A percentile compares a stretch with the other conserved stretches of the same genome.
Conservation (phyloP, 805 yeast species). For the Ogataea neopini region DNA sequence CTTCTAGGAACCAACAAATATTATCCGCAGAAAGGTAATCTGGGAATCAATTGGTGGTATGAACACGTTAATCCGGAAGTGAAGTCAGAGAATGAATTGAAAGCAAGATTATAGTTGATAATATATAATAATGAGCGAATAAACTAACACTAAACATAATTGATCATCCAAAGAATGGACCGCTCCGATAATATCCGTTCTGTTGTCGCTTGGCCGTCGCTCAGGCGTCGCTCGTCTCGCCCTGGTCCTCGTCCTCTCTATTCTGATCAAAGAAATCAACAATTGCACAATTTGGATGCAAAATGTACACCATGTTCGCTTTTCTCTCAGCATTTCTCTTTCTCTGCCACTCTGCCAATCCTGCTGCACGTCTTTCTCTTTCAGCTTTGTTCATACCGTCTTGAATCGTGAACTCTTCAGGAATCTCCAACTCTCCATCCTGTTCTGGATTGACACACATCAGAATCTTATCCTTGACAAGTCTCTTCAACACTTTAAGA, state of each 20-base stretch:
- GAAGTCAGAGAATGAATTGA: not conserved
- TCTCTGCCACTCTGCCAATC: conserved; percentile 27
- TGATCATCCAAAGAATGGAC: too few relatives aligned
- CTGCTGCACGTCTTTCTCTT: conserved; percentile 28
- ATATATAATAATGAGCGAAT: too few relatives aligned
- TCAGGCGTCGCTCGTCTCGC: too few relatives aligned
- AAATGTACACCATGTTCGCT: conserved; percentile 46
- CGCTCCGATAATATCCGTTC: too few relatives aligned
- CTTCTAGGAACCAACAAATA: conserved; percentile 51
- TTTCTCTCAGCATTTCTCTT: conserved; percentile 24
- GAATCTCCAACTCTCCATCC: conserved; percentile 43
- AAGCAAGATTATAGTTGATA: not conserved
- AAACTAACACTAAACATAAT: too few relatives aligned
- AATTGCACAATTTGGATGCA: conserved; percentile 84
- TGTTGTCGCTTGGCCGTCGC: too few relatives aligned
- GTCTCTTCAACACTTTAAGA: conserved; percentile 75
- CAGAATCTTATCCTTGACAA: conserved; percentile 82
- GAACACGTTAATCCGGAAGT: conserved; percentile 32
- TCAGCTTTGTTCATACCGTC: conserved; percentile 26
- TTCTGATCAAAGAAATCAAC: conserved; percentile 58
- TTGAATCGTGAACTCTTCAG: conserved; percentile 23
- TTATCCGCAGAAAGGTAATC: conserved; percentile 54
- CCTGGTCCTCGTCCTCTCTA: conserved; percentile 12
- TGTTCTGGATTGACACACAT: conserved; percentile 56
- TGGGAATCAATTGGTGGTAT: conserved; percentile 68